These are phyloP conservation scores for Panicum miliaceum DNA, from an alignment of 176 grass and related monocot genomes.

Conservation along the genomic window DNA sequence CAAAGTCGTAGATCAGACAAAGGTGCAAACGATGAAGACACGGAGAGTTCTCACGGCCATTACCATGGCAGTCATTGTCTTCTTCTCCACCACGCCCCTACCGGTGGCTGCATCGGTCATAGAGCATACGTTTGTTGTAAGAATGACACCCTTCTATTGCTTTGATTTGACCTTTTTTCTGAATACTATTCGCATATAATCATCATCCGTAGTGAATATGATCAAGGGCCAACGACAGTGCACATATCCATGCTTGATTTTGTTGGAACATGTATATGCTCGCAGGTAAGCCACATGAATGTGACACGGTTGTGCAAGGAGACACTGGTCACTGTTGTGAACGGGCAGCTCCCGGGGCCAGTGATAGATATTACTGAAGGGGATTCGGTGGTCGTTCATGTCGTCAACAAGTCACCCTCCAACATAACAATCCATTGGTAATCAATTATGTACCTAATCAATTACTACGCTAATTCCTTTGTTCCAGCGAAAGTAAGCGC, in stretches of 20 bases:
- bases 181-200: not conserved
- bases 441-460: not conserved
- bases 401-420: conserved; percentile 26
- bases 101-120: not conserved
- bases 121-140: conserved; percentile 38
- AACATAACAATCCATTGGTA: conserved; percentile 25
- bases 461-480: too few species aligned
- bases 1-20: not conserved
- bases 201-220: too few species aligned
- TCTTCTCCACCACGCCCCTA: not conserved
- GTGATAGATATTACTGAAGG: conserved; percentile 5
- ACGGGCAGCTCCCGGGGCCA: conserved; percentile 39
- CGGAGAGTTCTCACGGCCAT: too few species aligned
- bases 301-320: not conserved
- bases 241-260: not conserved
- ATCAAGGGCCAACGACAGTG: too few species aligned
- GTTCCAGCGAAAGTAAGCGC: not conserved
- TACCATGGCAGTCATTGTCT: not conserved
- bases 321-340: conserved; percentile 36
- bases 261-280: not conserved
- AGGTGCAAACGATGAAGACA: not conserved
- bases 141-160: not conserved
- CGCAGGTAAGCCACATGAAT: not conserved
- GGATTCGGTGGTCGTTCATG: conserved; percentile 13
- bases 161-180: too few species aligned